phyloP scores from a whole-genome alignment of 352 stramenopile species.

The Phytopythium ostracodes region DNA sequence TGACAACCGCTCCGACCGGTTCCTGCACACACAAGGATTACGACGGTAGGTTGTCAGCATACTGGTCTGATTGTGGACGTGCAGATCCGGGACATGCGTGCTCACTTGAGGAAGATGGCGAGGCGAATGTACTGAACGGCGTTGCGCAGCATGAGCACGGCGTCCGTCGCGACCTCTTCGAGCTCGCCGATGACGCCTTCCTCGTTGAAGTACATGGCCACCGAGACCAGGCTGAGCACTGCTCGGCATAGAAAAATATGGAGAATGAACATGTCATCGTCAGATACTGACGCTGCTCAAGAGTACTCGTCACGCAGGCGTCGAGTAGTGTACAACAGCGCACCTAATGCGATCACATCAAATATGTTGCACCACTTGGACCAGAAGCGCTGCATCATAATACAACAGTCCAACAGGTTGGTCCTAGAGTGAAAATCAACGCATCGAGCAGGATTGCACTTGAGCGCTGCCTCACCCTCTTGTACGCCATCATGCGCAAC shows the following conservation, averaged over 20 bases:
- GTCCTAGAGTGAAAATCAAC: background rate
- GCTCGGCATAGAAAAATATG: slow-evolving; percentile 13
- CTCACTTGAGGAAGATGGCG: slow-evolving; percentile 80
- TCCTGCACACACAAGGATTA: slow-evolving; percentile 21
- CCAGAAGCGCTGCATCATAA: slow-evolving; percentile 76
- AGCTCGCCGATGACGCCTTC: slow-evolving; percentile 74
- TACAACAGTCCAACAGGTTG: background rate
- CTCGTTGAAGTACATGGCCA: slow-evolving; percentile 84
- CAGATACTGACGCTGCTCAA: too few species aligned
- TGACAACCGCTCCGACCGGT: slow-evolving; percentile 42
- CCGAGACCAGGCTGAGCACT: slow-evolving; percentile 77
- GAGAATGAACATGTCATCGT: slow-evolving; percentile 21
- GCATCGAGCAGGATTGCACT: background rate
- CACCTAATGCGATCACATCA: slow-evolving; percentile 70
- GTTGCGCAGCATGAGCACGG: slow-evolving; percentile 72
- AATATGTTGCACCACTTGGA: slow-evolving; percentile 86
- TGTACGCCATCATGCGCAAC: slow-evolving; percentile 79
- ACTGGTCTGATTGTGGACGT: background rate
- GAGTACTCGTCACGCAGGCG: background rate
- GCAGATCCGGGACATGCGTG: slow-evolving; percentile 2
- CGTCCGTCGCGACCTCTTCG: slow-evolving; percentile 79
- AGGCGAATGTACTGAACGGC: slow-evolving; percentile 77
- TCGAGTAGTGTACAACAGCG: background rate
- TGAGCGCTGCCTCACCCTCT: slow-evolving; percentile 29
- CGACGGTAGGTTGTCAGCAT: background rate